Base-by-base conservation (phyloP, 2,329 filamentous ascomycete genomes). In the Beauveria australis region DNA sequence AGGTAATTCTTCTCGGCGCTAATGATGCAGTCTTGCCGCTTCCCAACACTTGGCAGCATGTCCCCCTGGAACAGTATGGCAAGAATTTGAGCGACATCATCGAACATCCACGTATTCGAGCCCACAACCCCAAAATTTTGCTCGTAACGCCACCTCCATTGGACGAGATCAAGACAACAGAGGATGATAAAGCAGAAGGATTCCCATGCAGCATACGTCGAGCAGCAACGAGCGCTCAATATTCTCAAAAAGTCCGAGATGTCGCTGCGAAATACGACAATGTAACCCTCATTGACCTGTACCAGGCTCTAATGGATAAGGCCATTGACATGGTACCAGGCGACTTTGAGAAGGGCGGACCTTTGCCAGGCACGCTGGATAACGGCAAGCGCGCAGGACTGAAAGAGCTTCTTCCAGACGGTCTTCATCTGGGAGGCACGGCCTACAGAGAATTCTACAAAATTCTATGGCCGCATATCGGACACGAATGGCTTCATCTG, bases 1-100 rank as follows among this genome's bases (percentile, higher is more conserved):
- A 92, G 89, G 78, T 89, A 44, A 75, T 96, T 62, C 87, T 96
- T 65, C 86, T 97, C 63, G 94, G 94, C 19, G 91, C 94, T 66
- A 97, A 99, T 71, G 94, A 97, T 73, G 88, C 93, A 3, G 86
- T 86, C 59, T 73, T 95, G 3, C 81, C 85, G 3, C 76, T 82
- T 43, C 78, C 81, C 5, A 78, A 79, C 4, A 85, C 84, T 55
- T 78, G 79, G 10, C 94, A 97, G 73, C 86, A 93, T 71, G 83
- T 97, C 8, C 84, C 90, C 1, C 73, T 96, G n/a, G 81, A 87
- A 1, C 75, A 85, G 63, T 97, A 91, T 77, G 85, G 83, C 70
- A 74, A 81, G 60, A 95, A 96, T 69, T 75, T 96, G 53, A 79
- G 73, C 64, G 78, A 77, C 28, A 91, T 97, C 66, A 76, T 95